Base-by-base conservation (phyloP, 441 rosid genomes). In the Gossypium davidsonii region DNA sequence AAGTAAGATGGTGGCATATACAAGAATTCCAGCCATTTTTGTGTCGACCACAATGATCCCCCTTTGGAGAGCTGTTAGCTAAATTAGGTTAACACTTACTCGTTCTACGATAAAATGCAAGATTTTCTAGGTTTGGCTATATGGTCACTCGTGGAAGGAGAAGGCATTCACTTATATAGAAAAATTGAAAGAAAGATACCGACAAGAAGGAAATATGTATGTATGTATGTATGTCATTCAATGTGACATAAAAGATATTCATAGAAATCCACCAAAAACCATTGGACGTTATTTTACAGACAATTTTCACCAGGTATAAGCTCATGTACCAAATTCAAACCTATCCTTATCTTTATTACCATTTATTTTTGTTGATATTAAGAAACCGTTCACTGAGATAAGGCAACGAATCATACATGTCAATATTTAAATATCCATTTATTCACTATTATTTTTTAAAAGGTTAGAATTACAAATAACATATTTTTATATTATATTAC, bases 11-110 rank as follows among this genome's bases (percentile, higher is more conserved):
- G 80, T 17, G 46, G 73, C 46, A n/a, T 55, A 77, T 6, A 75
- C 49, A 56, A 86, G 37, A 75, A 73, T 69, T 52, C 51, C 82
- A 39, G 37, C 71, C 87, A 83, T 87, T 42, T 57, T 3, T 59
- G 6, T 49, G 6, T 49, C 17, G 53, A 34, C 39, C 53, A 49
- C 53, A 49, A n/a, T 49, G 8, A 49, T n/a, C 28, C 70, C 57
- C 37, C 15, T 65, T 1, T 31, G 23, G 21, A 6, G n/a, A 70
- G 60, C 8, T 9, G 65, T 9, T 14, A 7, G 7, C 20, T 52
- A 20, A 60, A 4, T 60, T 28, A 51, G 48, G 61, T 65, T 42
- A 66, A 17, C 18, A 46, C 14, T 28, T 18, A 18, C 46, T 31
- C 46, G 18, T 65, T 44, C 23, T 46, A 62, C 15, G 73, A 57